Base-by-base conservation (phyloP, 2,329 filamentous ascomycete species). In the Balansia obtecta region DNA sequence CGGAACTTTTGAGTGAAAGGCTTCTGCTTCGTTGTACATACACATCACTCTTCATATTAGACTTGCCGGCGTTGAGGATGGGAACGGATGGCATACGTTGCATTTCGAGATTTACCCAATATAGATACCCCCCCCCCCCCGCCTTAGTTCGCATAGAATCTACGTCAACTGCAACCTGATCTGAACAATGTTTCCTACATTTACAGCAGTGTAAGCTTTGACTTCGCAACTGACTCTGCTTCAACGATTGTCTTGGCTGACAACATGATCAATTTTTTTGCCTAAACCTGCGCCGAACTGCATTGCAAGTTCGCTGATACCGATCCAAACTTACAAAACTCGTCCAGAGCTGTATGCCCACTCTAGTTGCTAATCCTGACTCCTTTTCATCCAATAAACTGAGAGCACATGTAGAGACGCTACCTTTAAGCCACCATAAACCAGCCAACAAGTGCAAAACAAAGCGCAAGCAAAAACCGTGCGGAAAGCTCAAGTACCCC, bases 51-150 rank as follows among this genome's bases (percentile, higher is more conserved):
- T 41, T 22, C 39, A 16, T 20, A 41, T 22, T 15, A 32, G 22
- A 44, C 27, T 30, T 33, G 13, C n/a, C 13, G 42, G 42, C 42
- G 42, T 44, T 44, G 11, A 13, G 13, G 42, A 22, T 30, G 5
- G 12, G 39, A 20, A 18, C 18, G 39, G 39, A 9, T 10, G 44
- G 27, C 47, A 20, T 15, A 49, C 27, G 13, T 45, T 42, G 20
- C 32, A 20, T 50, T 40, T 11, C 15, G 42, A 42, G n/a, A 37
- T 44, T 45, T 44, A 6, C 13, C 7, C 27, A 32, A 45, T 15
- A 45, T 50, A 50, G 48, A 45, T 50, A 50, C 48, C 48, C 48
- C 48, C n/a, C n/a, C n/a, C n/a, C n/a, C n/a, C n/a, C n/a, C n/a
- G n/a, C n/a, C n/a, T n/a, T 38, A 39, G 42, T 45, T 50, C 42